Conservation (phyloP, 192 early-diverging fungal species). For the Coemansia sp. region DNA sequence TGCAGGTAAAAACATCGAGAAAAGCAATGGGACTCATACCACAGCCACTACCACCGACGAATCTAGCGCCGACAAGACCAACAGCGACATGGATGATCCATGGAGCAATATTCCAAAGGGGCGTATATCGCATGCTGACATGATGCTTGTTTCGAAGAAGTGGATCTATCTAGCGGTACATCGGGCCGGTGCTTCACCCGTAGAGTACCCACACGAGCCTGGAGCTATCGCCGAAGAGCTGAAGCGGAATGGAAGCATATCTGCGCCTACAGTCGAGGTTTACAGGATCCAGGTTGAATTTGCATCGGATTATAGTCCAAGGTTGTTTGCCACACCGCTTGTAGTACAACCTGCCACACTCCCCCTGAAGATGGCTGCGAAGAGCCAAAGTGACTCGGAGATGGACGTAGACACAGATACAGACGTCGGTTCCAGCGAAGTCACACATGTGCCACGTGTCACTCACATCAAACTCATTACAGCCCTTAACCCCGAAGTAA, state of each 20-base stretch:
- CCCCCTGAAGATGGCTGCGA: constrained; percentile 11
- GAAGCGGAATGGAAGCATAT: constrained; percentile 26
- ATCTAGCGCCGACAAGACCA: constrained; percentile 4
- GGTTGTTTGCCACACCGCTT: constrained; percentile 51
- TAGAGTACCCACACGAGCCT: constrained; percentile 42
- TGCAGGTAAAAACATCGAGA: not conserved
- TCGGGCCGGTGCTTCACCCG: constrained; percentile 38
- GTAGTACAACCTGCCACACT: constrained; percentile 44
- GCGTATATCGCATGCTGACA: constrained; percentile 51
- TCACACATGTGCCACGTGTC: constrained; percentile 14
- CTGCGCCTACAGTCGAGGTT: constrained; percentile 46
- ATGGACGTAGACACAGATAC: constrained; percentile 17
- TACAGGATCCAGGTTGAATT: constrained; percentile 55
- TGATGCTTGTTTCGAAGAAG: constrained; percentile 55
- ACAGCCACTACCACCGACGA: not conserved
- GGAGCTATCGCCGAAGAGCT: constrained; percentile 33
- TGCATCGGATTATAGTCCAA: constrained; percentile 53
- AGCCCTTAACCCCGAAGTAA: constrained; percentile 50
- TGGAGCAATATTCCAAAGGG: constrained; percentile 51
- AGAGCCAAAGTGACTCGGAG: constrained; percentile 2
- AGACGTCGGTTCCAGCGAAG: constrained; percentile 12
- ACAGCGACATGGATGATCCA: constrained; percentile 21
- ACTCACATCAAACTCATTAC: constrained; percentile 53
- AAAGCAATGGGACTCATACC: not conserved
- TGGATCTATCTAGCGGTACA: constrained; percentile 51